A percentile compares a stretch with the other conserved stretches of the same genome.
Evolutionary conservation across 495 filamentous ascomycete genomes (phyloP).

Genomic region (Penicillium roqueforti): DNA sequence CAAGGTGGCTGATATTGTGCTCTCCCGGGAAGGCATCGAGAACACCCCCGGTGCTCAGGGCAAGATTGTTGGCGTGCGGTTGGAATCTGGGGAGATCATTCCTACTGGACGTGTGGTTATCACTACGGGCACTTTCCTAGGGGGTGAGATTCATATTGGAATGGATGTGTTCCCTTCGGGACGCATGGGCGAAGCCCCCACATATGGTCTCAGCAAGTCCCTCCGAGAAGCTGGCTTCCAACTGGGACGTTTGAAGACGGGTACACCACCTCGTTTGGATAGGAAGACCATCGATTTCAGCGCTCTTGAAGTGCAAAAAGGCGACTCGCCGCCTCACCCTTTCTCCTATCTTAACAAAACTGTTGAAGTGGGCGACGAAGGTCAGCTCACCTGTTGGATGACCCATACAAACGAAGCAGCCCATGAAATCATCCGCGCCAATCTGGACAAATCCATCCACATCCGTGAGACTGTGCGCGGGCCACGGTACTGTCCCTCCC

Average conservation of each 20-base stretch:
- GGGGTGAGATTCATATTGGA: constrained; percentile 96
- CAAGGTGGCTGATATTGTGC: constrained; percentile 88
- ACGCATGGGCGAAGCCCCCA: constrained; percentile 90
- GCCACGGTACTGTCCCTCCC: constrained; percentile 89
- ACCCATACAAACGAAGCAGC: constrained; percentile 80
- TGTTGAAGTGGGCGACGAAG: constrained; percentile 65
- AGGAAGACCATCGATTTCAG: constrained; percentile 77
- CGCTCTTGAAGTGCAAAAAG: constrained; percentile 63
- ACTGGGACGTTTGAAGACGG: constrained; percentile 89
- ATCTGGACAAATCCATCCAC: constrained; percentile 89
- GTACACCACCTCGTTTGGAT: constrained; percentile 86
- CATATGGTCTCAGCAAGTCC: constrained; percentile 89
- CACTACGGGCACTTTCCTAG: constrained; percentile 92
- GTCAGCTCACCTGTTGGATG: constrained; percentile 73
- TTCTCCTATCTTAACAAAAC: constrained; percentile 85
- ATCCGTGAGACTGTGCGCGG: constrained; percentile 94
- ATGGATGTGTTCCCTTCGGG: constrained; percentile 79
- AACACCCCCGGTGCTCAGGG: constrained; percentile 53
- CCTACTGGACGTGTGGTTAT: constrained; percentile 80
- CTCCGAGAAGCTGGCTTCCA: constrained; percentile 85
- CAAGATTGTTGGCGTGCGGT: constrained; percentile 77
- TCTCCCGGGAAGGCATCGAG: constrained; percentile 47
- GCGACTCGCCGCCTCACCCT: constrained; percentile 81
- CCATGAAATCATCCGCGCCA: constrained; percentile 79
- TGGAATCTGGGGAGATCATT: constrained; percentile 87